These are phyloP conservation scores for Periconia sp. DNA, from an alignment of 2,329 filamentous ascomycete genomes.

Conservation along the genomic window DNA sequence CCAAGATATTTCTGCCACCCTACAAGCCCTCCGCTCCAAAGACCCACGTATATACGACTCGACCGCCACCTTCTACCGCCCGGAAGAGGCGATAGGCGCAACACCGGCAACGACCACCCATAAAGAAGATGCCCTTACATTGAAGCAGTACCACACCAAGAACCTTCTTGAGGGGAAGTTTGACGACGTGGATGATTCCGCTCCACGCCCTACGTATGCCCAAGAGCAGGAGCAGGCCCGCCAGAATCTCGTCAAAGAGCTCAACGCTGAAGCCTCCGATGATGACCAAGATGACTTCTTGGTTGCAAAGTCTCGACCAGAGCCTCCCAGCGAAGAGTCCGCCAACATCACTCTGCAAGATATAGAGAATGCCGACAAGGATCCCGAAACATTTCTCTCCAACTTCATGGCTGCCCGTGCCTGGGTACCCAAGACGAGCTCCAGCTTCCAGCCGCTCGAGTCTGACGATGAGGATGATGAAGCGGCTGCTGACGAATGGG, in stretches of 20 bases:
- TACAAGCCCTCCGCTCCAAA: constrained; percentile 86
- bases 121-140: constrained; percentile 82
- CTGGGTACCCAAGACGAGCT: constrained; percentile 75
- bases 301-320: constrained; percentile 66
- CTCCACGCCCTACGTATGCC: constrained; percentile 72
- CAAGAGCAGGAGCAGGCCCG: constrained; percentile 89
- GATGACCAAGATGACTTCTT: constrained; percentile 76
- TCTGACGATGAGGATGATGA: constrained; percentile 86
- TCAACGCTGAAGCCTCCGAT: constrained; percentile 67
- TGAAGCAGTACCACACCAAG: constrained; percentile 90
- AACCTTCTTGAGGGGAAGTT: constrained; percentile 78
- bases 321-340: constrained; percentile 40
- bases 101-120: constrained; percentile 52
- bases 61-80: constrained; percentile 76
- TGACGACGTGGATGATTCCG: constrained; percentile 64
- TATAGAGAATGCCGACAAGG: constrained; percentile 77
- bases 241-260: constrained; percentile 76
- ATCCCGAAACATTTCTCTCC: constrained; percentile 91
- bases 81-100: constrained; percentile 61
- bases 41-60: constrained; percentile 91
- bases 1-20: constrained; percentile 82
- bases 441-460: constrained; percentile 81
- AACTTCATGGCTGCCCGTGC: constrained; percentile 94
- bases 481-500: constrained; percentile 80
- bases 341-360: constrained; percentile 57